These are phyloP conservation scores for Penicillium sp. DNA, from an alignment of 2,329 filamentous ascomycete genomes.

Conservation along the genomic window DNA sequence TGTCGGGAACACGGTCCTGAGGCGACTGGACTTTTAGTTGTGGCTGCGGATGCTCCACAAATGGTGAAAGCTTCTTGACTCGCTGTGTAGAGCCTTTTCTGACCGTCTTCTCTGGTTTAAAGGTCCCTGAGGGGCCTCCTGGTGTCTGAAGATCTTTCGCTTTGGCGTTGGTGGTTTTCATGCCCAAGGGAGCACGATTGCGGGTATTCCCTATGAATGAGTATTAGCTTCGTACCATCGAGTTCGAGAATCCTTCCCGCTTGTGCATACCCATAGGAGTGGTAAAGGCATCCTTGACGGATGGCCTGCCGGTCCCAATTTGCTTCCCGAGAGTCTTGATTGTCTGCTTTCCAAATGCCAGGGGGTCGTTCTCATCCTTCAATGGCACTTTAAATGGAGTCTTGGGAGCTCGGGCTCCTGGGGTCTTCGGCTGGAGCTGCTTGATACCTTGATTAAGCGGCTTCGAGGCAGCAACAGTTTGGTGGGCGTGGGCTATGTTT, in stretches of 20 bases:
- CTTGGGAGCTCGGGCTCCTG: conserved; percentile 75
- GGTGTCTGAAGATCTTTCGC: conserved; percentile 69
- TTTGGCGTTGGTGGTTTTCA: conserved; percentile 97
- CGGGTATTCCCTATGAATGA: conserved; percentile 58
- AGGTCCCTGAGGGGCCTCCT: conserved; percentile 64
- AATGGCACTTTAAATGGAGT: conserved; percentile 78
- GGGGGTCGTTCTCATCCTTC: conserved; percentile 83
- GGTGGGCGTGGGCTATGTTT: conserved; percentile 78
- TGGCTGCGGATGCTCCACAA: conserved; percentile 49
- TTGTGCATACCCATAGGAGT: conserved; percentile 75
- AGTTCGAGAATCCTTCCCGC: not conserved
- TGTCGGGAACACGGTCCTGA: conserved; percentile 69
- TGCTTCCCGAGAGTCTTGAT: conserved; percentile 61
- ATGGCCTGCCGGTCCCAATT: conserved; percentile 59
- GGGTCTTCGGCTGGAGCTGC: conserved; percentile 74
- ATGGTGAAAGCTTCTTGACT: conserved; percentile 61
- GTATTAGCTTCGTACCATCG: conserved; percentile 2
- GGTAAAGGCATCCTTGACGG: conserved; percentile 69
- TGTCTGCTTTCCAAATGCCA: conserved; percentile 63
- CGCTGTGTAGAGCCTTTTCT: conserved; percentile 65
- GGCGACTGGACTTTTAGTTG: conserved; percentile 53
- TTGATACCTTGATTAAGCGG: conserved; percentile 69
- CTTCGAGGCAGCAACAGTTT: conserved; percentile 73
- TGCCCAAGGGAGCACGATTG: conserved; percentile 80
- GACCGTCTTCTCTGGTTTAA: conserved; percentile 67